Evolutionary conservation across 345 rosid species (phyloP).

Genomic region (Camelina laxa): DNA sequence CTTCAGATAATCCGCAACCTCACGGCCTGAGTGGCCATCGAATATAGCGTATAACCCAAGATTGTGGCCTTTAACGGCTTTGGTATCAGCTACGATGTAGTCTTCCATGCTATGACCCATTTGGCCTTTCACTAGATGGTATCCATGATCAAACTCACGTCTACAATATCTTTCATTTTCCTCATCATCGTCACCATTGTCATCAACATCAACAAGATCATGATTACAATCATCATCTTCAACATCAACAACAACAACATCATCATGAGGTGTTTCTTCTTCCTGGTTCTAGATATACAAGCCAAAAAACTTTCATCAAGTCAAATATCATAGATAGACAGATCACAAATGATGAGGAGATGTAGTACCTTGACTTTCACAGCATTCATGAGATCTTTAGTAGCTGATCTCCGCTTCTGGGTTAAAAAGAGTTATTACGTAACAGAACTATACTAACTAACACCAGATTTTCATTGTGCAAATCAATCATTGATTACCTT

Average conservation of each 20-base stretch:
- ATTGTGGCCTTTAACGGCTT: conserved; percentile 44
- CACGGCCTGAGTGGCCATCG: conserved; percentile 57
- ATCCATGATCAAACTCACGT: conserved; percentile 49
- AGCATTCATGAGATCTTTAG: conserved; percentile 18
- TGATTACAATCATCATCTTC: conserved; percentile 17
- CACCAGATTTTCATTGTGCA: not conserved
- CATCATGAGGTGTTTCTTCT: conserved; percentile 28
- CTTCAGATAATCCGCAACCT: conserved; percentile 57
- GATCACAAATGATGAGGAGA: not conserved
- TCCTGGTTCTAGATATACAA: conserved; percentile 10
- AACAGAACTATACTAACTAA: not conserved
- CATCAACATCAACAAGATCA: conserved; percentile 28
- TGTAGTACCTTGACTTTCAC: conserved; percentile 16
- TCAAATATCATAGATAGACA: not conserved
- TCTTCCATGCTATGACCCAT: conserved; percentile 67
- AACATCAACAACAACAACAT: not conserved
- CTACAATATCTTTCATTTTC: conserved; percentile 14
- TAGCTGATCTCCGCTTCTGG: conserved; percentile 31
- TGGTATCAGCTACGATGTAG: conserved; percentile 52
- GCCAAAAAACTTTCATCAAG: not conserved
- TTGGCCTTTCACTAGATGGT: conserved; percentile 54
- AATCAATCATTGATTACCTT: conserved; percentile 21
- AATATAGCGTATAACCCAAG: conserved; percentile 61
- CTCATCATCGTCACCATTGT: conserved; percentile 17
- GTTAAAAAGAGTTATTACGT: not conserved